Percentiles rank a stretch among this genome's conserved stretches.
phyloP scores from a whole-genome alignment of 2,329 filamentous ascomycete species.

The Aureobasidium subglaciale region DNA sequence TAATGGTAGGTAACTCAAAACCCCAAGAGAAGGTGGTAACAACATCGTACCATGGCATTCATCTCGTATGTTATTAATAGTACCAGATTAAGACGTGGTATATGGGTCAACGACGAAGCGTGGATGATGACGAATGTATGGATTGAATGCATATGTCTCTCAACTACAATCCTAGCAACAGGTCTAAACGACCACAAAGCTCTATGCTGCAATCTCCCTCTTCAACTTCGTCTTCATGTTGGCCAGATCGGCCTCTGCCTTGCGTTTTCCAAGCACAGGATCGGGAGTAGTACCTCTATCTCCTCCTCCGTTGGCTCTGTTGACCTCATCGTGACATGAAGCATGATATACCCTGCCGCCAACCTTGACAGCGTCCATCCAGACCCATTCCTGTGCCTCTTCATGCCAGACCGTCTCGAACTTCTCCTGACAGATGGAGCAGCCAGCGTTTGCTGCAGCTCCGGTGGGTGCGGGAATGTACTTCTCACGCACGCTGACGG shows the following conservation, averaged over 20 bases:
- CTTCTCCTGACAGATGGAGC: constrained; percentile 90
- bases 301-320: constrained; percentile 18
- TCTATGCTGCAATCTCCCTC: constrained; percentile 10
- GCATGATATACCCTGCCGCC: constrained; percentile 80
- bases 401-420: constrained; percentile 91
- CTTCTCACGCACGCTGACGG: constrained; percentile 54
- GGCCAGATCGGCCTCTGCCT: constrained; percentile 24
- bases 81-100: too few relatives aligned
- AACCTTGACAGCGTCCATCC: constrained; percentile 78
- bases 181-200: background rate
- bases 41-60: too few relatives aligned
- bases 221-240: constrained; percentile 7
- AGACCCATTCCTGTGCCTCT: constrained; percentile 92
- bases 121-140: background rate
- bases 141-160: background rate
- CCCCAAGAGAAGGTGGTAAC: too few relatives aligned
- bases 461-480: constrained; percentile 68
- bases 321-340: constrained; percentile 69
- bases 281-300: constrained; percentile 30
- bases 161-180: background rate
- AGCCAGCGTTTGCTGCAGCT: constrained; percentile 67
- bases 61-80: too few relatives aligned
- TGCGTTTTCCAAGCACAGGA: constrained; percentile 27
- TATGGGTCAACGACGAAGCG: too few relatives aligned
- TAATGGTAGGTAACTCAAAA: too few relatives aligned